Base-by-base conservation (phyloP, 441 rosid species). In the Omphalea diandra region DNA sequence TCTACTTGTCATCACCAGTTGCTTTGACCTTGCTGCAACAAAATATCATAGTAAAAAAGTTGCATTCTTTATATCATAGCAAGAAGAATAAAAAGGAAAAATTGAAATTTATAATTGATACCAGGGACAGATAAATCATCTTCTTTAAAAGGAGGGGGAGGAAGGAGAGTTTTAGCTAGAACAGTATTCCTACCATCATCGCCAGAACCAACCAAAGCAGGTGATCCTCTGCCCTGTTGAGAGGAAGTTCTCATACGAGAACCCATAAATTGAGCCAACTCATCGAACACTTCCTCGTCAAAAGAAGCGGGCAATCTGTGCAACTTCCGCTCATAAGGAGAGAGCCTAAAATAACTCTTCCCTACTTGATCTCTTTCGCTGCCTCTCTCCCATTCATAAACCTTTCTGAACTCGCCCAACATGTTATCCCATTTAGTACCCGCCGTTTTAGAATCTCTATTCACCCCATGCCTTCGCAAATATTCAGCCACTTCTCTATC, bases 391-490 rank as follows among this genome's bases (percentile, higher is more conserved):
- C 99, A 94, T 49, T 94, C 99, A 69, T 84, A 83, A 2, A 94
- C 99, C 72, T 92, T 94, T 72, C 98, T 83, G 40, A 92, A 94
- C 80, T 94, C 99, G 17, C 99, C 99, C 66, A 94, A 80, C 99
- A 94, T 94, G 75, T 94, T 94, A 76, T 94, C 98, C 98, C 98
- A 94, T 70, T 94, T 94, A 12, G 98, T 94, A 32, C 97, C 97
- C n/a, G 98, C 96, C 9, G 96, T 94, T 76, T 94, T 94, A 1
- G 97, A 84, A 70, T 94, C 98, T 66, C 99, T 81, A 68, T 82
- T 87, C n/a, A 94, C 77, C 4, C 96, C 98, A 18, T 94, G 93
- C 29, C 80, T 83, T 79, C 85, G 88, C 70, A 94, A 67, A 72
- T 78, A 94, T 70, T 89, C 99, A 0, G 98, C 98, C 27, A 94